Conservation (phyloP, 495 filamentous ascomycete species). For the Bacidia rubella region DNA sequence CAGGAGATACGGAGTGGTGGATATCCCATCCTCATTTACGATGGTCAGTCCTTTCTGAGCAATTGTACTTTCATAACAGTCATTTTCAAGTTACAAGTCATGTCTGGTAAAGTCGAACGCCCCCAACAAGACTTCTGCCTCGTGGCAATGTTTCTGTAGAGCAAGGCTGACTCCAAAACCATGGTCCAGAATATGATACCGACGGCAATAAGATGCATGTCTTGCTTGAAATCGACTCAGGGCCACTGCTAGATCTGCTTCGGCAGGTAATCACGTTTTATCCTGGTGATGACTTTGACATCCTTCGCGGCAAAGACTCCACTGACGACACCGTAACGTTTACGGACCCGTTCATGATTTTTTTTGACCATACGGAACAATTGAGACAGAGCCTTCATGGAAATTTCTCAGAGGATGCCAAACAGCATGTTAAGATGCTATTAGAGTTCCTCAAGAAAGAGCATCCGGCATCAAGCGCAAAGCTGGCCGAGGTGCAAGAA, state of each 20-base stretch:
- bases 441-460: constrained; percentile 12
- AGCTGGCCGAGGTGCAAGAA: constrained; percentile 12
- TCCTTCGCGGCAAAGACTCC: constrained; percentile 10
- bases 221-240: constrained; percentile 8
- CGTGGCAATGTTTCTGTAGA: too few relatives aligned
- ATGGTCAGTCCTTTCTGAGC: too few relatives aligned
- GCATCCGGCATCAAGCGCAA: constrained; percentile 2
- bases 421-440: constrained; percentile 7
- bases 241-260: constrained; percentile 10
- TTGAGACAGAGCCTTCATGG: constrained; percentile 2
- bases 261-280: constrained; percentile 13
- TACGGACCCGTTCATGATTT: constrained; percentile 13
- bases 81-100: too few relatives aligned
- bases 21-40: constrained; percentile 10
- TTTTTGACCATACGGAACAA: constrained; percentile 8
- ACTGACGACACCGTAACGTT: constrained; percentile 7
- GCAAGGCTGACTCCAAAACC: too few relatives aligned
- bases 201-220: constrained; percentile 12
- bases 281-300: constrained; percentile 16
- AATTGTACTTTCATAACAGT: too few relatives aligned
- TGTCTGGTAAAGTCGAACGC: too few relatives aligned
- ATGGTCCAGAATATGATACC: constrained; percentile 13
- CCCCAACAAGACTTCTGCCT: too few relatives aligned
- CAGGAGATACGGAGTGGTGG: constrained; percentile 10
- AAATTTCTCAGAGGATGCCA: constrained; percentile 10